These are phyloP conservation scores for Seiridium unicorne DNA, from an alignment of 2,329 filamentous ascomycete genomes.

Conservation along the genomic window DNA sequence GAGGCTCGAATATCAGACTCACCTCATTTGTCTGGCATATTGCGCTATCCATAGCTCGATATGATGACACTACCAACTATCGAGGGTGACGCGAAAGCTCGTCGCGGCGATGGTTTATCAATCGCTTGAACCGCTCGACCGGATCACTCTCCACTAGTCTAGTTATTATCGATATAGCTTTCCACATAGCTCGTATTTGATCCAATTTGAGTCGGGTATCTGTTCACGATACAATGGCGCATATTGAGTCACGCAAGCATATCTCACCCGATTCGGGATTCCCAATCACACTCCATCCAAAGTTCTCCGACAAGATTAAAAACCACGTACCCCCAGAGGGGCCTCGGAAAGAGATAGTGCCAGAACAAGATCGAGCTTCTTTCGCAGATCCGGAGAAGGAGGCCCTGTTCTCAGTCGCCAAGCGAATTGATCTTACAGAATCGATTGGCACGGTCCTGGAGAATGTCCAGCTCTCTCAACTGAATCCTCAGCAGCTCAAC, in stretches of 20 bases:
- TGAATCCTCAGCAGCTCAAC: background rate
- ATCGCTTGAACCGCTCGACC: no score
- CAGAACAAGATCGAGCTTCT: constrained; percentile 28
- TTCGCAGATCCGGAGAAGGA: constrained; percentile 42
- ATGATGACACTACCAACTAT: background rate
- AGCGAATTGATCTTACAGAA: constrained; percentile 36
- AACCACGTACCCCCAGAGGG: constrained; percentile 37
- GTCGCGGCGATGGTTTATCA: no score
- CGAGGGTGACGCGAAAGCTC: no score
- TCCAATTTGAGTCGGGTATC: no score
- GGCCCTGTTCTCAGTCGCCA: constrained; percentile 35
- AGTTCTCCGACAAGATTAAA: constrained; percentile 45
- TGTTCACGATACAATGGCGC: constrained; percentile 24
- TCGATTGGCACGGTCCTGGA: constrained; percentile 32
- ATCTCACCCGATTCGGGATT: constrained; percentile 48
- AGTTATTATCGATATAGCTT: no score
- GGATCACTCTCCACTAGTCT: no score
- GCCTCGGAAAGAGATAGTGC: constrained; percentile 25
- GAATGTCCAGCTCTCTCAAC: constrained; percentile 2
- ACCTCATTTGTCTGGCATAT: background rate
- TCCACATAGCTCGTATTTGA: no score
- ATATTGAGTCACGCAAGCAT: constrained; percentile 44
- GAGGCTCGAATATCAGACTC: background rate
- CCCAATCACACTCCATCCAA: constrained; percentile 42
- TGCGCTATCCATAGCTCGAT: background rate